Evolutionary conservation across 2,329 filamentous ascomycete species (phyloP), one percentile per base, ranked within the genome.

Genomic region (Penicillium sp.): DNA sequence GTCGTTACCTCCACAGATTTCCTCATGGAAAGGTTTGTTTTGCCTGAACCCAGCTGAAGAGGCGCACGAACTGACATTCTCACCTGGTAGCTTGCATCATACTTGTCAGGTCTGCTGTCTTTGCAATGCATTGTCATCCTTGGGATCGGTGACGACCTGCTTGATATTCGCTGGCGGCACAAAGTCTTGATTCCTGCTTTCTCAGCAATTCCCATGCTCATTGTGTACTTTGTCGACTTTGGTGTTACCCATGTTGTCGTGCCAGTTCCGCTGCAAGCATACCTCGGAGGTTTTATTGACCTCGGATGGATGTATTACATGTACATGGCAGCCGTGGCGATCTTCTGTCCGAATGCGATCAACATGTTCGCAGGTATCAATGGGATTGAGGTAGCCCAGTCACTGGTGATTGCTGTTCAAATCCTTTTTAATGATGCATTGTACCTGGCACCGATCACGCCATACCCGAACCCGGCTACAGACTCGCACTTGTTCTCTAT

Each of bases 361-460:
- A 99, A 99, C 80, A 99, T 99, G 77, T 81, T 99, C n/a, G 94
- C 94, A 0, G 94, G 94, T n/a, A 90, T 99, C 75, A 99, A 99
- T 74, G 94, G 94, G 53, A 94, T 99, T 72, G 94, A 99, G 74
- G 94, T 97, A 53, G 86, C 89, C 11, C 94, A 99, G 77, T 97
- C 92, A 56, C 80, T 99, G 59, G 89, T 96, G 60, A 90, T 99
- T 70, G 93, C 92, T 25, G 74, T 86, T 51, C 83, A 97, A 49
- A 85, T 99, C 63, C 84, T 88, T 56, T 77, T 91, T 71, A 99
- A 99, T 77, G 94, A 97, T 73, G 80, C 83, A 50, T 82, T 97
- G 61, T 99, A 97, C 76, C 85, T 97, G 48, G 76, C 81, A 3
- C 84, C 84, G 1, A 81, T 90, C 57, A 88, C 88, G 1, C 86